Evolutionary conservation across 495 filamentous ascomycete species (phyloP).

Genomic region (Penicillium odoratum): DNA sequence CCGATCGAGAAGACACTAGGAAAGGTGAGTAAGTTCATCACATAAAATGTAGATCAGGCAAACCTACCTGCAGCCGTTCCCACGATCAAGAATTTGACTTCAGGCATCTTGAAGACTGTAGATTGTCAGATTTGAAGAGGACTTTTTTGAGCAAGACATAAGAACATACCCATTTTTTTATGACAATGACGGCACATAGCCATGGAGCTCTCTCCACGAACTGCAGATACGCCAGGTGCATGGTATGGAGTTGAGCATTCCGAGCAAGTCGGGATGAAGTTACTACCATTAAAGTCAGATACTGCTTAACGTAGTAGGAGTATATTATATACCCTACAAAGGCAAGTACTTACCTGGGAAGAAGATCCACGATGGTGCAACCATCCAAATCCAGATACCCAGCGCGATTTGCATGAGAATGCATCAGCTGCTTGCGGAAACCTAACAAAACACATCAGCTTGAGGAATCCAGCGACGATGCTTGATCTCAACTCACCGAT

Average conservation of each 20-base stretch:
- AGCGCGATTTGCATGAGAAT: conserved; percentile 71
- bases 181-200: conserved; percentile 84
- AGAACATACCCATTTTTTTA: conserved; percentile 66
- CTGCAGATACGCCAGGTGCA: conserved; percentile 62
- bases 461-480: not conserved
- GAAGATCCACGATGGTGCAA: conserved; percentile 75
- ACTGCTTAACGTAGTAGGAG: not conserved
- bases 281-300: conserved; percentile 43
- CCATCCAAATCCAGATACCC: conserved; percentile 82
- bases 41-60: not conserved
- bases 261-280: conserved; percentile 79
- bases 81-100: conserved; percentile 77
- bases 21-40: conserved; percentile 18
- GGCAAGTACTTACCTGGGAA: conserved; percentile 61
- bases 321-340: not conserved
- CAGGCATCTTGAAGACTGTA: conserved; percentile 67
- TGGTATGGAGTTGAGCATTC: conserved; percentile 72
- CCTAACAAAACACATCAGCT: conserved; percentile 30
- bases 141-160: not conserved
- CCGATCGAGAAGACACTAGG: conserved; percentile 32
- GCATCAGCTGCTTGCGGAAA: conserved; percentile 75
- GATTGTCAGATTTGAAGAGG: not conserved
- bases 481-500: conserved; percentile 40
- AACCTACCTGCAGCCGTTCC: conserved; percentile 52
- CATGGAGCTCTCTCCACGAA: conserved; percentile 73